These are phyloP conservation scores for Cucumis hystrix DNA, from an alignment of 306 rosid species.

Conservation along the genomic window DNA sequence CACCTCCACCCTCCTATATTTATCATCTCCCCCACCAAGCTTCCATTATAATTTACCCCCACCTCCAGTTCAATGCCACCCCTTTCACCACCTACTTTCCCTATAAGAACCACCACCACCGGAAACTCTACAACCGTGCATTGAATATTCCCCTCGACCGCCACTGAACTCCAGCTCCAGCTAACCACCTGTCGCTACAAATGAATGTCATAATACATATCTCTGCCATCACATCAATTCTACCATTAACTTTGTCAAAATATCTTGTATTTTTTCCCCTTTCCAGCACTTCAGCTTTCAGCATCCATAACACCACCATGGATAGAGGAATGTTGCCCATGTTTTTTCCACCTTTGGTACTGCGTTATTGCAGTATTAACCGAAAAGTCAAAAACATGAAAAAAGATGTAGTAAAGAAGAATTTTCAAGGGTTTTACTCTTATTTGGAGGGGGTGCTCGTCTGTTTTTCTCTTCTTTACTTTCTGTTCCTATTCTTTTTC, in stretches of 20 bases:
- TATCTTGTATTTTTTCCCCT: neutral
- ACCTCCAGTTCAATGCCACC: too few species aligned
- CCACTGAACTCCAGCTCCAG: neutral
- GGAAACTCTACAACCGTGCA: too few species aligned
- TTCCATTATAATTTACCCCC: too few species aligned
- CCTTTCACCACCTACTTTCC: too few species aligned
- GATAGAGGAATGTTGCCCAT: neutral
- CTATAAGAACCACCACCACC: too few species aligned
- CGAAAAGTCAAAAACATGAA: neutral
- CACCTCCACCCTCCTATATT: too few species aligned
- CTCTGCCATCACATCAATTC: conserved; percentile 8
- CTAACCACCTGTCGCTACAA: neutral
- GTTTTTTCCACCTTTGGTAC: neutral
- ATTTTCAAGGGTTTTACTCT: neutral
- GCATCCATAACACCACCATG: neutral
- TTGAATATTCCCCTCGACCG: too few species aligned
- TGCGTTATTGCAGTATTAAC: neutral
- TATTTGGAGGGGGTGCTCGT: neutral
- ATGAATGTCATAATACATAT: neutral
- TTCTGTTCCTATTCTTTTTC: neutral
- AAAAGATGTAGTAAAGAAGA: neutral
- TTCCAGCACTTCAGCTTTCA: neutral
- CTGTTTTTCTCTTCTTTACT: neutral
- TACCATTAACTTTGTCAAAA: neutral
- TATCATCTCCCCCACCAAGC: too few species aligned